Evolutionary conservation across 805 yeast genomes (phyloP).

Genomic region (Spathaspora sp.): DNA sequence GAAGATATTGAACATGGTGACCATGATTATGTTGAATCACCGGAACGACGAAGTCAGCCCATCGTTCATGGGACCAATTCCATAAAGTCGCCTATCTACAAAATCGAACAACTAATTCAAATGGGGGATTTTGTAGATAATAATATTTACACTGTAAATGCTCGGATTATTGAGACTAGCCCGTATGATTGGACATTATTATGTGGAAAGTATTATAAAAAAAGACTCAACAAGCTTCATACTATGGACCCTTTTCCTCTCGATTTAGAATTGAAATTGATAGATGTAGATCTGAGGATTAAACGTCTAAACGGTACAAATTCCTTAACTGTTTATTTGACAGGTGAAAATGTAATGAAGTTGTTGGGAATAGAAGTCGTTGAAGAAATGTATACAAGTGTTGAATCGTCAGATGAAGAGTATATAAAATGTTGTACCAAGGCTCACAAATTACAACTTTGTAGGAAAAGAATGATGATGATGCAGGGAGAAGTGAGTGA

Average conservation of each 20-base stretch:
- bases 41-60: neutral
- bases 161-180: neutral
- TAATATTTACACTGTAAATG: neutral
- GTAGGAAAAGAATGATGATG: neutral
- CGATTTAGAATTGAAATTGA: slow-evolving; percentile 1
- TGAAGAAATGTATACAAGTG: neutral
- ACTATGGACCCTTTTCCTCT: slow-evolving; percentile 1
- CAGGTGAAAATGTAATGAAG: neutral
- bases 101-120: neutral
- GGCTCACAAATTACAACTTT: neutral
- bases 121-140: slow-evolving; percentile 1
- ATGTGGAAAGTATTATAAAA: neutral
- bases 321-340: neutral
- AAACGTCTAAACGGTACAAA: neutral
- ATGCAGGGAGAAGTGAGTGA: neutral
- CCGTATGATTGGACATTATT: slow-evolving; percentile 4
- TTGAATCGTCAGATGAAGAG: neutral
- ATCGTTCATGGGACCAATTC: neutral
- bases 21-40: neutral
- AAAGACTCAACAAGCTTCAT: neutral
- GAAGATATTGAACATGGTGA: neutral
- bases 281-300: neutral
- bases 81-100: neutral
- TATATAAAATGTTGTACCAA: neutral
- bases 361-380: neutral